These are phyloP conservation scores for Adansonia gregorii DNA, from an alignment of 441 rosid species.

Conservation along the genomic window DNA sequence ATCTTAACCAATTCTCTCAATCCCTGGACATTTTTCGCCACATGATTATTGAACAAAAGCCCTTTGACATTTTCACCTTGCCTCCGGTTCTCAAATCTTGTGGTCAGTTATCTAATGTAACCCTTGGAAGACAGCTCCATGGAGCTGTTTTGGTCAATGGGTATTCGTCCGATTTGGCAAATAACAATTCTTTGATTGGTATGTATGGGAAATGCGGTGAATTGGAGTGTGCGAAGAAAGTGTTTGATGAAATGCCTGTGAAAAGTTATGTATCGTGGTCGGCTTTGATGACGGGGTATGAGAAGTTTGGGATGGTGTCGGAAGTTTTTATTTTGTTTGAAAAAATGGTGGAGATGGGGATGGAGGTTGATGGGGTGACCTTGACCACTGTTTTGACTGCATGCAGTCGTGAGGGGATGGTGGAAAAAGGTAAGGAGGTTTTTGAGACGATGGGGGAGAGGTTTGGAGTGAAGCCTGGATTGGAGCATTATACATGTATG, in stretches of 20 bases:
- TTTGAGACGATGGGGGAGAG: conserved; percentile 29
- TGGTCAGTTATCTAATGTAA: conserved; percentile 22
- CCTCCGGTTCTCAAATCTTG: conserved; percentile 36
- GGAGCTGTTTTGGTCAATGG: conserved; percentile 28
- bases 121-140: conserved; percentile 35
- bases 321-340: conserved; percentile 31
- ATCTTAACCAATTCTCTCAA: conserved; percentile 31
- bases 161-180: conserved; percentile 30
- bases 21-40: conserved; percentile 38
- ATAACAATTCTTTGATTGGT: conserved; percentile 25
- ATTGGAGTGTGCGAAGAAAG: conserved; percentile 28
- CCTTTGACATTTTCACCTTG: conserved; percentile 29
- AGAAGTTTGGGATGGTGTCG: conserved; percentile 24
- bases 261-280: conserved; percentile 34
- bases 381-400: conserved; percentile 31
- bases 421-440: conserved; percentile 29
- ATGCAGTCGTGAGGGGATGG: conserved; percentile 28
- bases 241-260: conserved; percentile 27
- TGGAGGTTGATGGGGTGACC: conserved; percentile 29
- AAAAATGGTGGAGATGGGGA: conserved; percentile 28
- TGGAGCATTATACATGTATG: conserved; percentile 36
- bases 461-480: conserved; percentile 31
- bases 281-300: conserved; percentile 30
- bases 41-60: conserved; percentile 32
- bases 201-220: conserved; percentile 38